These are phyloP conservation scores for Phytophthora sansomeana DNA, from an alignment of 352 stramenopile genomes.

Conservation along the genomic window DNA sequence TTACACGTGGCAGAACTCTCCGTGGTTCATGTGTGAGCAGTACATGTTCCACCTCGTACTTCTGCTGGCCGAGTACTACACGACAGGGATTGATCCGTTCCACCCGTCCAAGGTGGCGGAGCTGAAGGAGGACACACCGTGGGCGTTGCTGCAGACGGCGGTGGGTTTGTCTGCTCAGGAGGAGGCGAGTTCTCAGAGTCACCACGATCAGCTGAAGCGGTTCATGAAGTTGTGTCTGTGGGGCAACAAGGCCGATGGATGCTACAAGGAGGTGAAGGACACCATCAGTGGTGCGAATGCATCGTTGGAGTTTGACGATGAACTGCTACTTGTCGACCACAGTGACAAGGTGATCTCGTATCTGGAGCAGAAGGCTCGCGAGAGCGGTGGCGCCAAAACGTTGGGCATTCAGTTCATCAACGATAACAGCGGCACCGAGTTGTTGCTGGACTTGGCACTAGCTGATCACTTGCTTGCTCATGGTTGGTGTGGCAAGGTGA, in stretches of 20 bases:
- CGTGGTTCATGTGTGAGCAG: constrained; percentile 80
- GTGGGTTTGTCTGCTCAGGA: constrained; percentile 38
- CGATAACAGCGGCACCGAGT: constrained; percentile 81
- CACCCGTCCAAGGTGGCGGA: constrained; percentile 67
- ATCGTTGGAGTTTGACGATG: constrained; percentile 64
- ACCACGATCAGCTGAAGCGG: constrained; percentile 50
- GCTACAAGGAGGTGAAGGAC: constrained; percentile 80
- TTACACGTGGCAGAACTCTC: constrained; percentile 78
- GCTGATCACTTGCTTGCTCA: constrained; percentile 68
- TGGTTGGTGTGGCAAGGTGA: constrained; percentile 58
- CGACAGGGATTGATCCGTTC: constrained; percentile 70
- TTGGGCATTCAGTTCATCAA: constrained; percentile 72
- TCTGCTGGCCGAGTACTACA: constrained; percentile 70
- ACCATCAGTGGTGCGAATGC: constrained; percentile 63
- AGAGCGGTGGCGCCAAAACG: constrained; percentile 20
- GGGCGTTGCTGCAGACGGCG: constrained; percentile 65
- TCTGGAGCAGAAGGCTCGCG: constrained; percentile 34
- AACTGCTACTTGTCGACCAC: constrained; percentile 69
- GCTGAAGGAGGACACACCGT: constrained; percentile 59
- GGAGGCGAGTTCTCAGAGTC: constrained; percentile 29
- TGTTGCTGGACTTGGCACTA: constrained; percentile 74
- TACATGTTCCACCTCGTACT: constrained; percentile 82
- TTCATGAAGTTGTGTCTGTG: constrained; percentile 81
- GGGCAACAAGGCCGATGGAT: constrained; percentile 82
- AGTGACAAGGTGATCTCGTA: constrained; percentile 56